A percentile compares a stretch with the other conserved stretches of the same genome.
These are phyloP conservation scores for Rhynchosporium secalis DNA, from an alignment of 2,329 filamentous ascomycete genomes.

Conservation along the genomic window DNA sequence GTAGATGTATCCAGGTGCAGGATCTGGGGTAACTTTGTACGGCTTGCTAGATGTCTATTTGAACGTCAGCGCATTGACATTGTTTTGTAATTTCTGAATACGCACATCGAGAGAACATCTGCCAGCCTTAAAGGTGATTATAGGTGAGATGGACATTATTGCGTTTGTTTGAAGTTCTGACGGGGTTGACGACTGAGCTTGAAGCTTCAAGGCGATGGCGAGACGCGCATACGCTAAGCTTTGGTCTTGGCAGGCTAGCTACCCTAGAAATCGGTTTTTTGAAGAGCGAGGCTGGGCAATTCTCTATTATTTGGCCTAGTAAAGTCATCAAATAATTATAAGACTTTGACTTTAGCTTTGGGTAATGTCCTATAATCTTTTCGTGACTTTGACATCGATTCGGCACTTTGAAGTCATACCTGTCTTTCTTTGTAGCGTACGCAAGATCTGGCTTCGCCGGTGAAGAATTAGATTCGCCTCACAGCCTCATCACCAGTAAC, in stretches of 20 bases:
- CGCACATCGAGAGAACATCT: slow-evolving; percentile 81
- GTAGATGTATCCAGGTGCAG: slow-evolving; percentile 83
- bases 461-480: too few relatives aligned
- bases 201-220: slow-evolving; percentile 23
- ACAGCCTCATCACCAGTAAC: neutral
- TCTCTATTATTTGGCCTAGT: too few relatives aligned
- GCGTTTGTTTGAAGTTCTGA: slow-evolving; percentile 9
- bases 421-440: too few relatives aligned
- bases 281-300: too few relatives aligned
- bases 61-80: slow-evolving; percentile 19
- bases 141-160: slow-evolving; percentile 76
- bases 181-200: slow-evolving; percentile 13
- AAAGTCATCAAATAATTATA: too few relatives aligned
- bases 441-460: too few relatives aligned
- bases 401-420: too few relatives aligned
- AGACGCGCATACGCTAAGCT: neutral
- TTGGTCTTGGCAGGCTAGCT: neutral
- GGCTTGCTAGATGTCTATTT: slow-evolving; percentile 56
- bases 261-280: neutral
- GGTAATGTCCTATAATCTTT: too few relatives aligned
- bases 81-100: slow-evolving; percentile 29
- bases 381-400: too few relatives aligned
- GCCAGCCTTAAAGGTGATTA: slow-evolving; percentile 97
- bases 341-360: too few relatives aligned
- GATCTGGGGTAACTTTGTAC: slow-evolving; percentile 70